These are phyloP conservation scores for Isabelozyma gotoi DNA, from an alignment of 805 yeast genomes.

Conservation along the genomic window DNA sequence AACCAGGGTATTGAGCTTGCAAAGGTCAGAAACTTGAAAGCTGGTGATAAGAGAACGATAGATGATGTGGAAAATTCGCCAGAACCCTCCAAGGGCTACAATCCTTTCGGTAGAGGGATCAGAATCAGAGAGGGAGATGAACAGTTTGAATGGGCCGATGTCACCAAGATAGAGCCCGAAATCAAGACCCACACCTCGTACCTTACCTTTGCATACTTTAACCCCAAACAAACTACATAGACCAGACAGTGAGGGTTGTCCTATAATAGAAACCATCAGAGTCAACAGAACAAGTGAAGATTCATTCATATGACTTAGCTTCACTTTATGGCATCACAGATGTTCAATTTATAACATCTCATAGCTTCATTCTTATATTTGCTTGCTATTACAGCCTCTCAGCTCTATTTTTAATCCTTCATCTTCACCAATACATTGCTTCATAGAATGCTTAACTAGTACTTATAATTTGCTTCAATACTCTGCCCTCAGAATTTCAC, in stretches of 20 bases:
- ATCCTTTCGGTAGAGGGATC: slow-evolving; percentile 91
- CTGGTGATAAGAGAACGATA: slow-evolving; percentile 17
- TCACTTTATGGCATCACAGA: no score
- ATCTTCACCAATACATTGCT: background rate
- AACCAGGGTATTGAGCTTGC: slow-evolving; percentile 61
- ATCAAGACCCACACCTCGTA: slow-evolving; percentile 93
- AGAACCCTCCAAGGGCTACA: slow-evolving; percentile 52
- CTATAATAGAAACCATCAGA: no score
- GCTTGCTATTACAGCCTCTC: background rate
- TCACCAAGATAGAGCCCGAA: slow-evolving; percentile 82
- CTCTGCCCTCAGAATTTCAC: no score
- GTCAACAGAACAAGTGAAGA: no score
- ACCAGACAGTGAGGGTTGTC: no score
- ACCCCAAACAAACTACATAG: slow-evolving; percentile 9
- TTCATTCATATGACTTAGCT: no score
- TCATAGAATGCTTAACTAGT: no score
- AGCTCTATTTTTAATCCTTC: background rate
- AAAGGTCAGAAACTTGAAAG: slow-evolving; percentile 38
- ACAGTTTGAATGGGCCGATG: slow-evolving; percentile 75
- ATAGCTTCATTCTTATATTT: background rate
- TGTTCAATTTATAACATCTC: no score
- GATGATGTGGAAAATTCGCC: slow-evolving; percentile 13
- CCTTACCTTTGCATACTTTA: slow-evolving; percentile 78
- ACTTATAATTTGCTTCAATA: no score
- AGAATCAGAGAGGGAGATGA: slow-evolving; percentile 87